Evolutionary conservation across 1,139 yeast species (phyloP).

Genomic region (Geotrichum phurueaensis): DNA sequence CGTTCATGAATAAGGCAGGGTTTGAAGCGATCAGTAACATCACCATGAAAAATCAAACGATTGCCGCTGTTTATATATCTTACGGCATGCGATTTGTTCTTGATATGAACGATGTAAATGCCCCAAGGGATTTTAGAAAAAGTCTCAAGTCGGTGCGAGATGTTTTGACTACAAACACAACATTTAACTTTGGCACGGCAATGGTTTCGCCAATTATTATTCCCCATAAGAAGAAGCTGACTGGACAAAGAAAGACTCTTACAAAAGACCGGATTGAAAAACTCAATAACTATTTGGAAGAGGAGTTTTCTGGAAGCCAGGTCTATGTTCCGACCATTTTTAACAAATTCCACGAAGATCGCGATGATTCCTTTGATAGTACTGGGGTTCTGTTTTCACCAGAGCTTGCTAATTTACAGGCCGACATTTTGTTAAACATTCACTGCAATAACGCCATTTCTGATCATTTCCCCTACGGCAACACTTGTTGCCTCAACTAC

Average conservation of each 20-base stretch:
- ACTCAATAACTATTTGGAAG: slow-evolving; percentile 18
- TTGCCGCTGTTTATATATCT: slow-evolving; percentile 21
- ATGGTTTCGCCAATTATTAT: slow-evolving; percentile 17
- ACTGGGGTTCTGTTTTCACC: slow-evolving; percentile 20
- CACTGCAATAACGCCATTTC: slow-evolving; percentile 24
- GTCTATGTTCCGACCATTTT: slow-evolving; percentile 22
- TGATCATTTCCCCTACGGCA: slow-evolving; percentile 22
- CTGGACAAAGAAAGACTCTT: slow-evolving; percentile 17
- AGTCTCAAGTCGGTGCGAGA: slow-evolving; percentile 18
- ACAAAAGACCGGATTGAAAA: slow-evolving; percentile 14
- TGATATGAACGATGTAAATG: slow-evolving; percentile 19
- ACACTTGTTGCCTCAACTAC: slow-evolving; percentile 25
- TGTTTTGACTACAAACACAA: slow-evolving; percentile 2
- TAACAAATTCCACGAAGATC: slow-evolving; percentile 18
- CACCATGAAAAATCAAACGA: slow-evolving; percentile 12
- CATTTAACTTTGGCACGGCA: slow-evolving; percentile 10
- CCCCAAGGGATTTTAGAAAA: slow-evolving; percentile 14
- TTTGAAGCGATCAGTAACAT: slow-evolving; percentile 13
- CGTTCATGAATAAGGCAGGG: slow-evolving; percentile 21
- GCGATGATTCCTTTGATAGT: slow-evolving; percentile 17
- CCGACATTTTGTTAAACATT: slow-evolving; percentile 23
- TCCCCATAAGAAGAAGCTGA: slow-evolving; percentile 19
- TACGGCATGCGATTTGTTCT: slow-evolving; percentile 21
- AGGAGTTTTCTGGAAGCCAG: slow-evolving; percentile 10
- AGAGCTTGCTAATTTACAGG: slow-evolving; percentile 21